Conservation (phyloP, 2,329 filamentous ascomycete species). For the Gnomoniopsis smithogilvyi region DNA sequence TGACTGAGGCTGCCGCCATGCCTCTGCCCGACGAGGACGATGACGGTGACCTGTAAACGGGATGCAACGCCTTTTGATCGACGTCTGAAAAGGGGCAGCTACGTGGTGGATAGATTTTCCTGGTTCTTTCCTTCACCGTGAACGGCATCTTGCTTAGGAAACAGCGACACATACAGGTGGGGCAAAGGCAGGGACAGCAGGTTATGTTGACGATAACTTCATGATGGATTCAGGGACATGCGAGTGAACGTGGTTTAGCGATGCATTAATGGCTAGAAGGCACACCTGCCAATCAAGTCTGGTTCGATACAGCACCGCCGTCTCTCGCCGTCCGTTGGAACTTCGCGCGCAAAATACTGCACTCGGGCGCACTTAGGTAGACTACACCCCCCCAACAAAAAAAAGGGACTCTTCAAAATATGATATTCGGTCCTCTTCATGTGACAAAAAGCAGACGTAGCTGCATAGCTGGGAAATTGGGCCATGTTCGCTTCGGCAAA, state of each 20-base stretch:
- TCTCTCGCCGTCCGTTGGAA: conserved; percentile 14
- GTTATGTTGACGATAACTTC: conserved; percentile 16
- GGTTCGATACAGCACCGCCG: conserved; percentile 15
- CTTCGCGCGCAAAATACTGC: conserved; percentile 15
- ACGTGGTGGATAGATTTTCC: conserved; percentile 19
- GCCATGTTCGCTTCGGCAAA: not conserved
- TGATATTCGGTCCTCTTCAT: not conserved
- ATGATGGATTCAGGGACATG: conserved; percentile 16
- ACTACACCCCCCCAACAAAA: conserved; percentile 16
- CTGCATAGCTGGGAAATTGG: not conserved
- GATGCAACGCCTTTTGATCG: not conserved
- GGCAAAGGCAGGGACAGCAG: conserved; percentile 7
- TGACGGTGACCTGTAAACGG: conserved; percentile 60
- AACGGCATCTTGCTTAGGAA: conserved; percentile 20
- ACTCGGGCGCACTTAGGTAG: conserved; percentile 19
- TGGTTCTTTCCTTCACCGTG: conserved; percentile 16
- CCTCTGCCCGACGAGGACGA: conserved; percentile 96
- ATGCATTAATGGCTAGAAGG: conserved; percentile 18
- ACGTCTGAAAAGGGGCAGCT: conserved; percentile 2
- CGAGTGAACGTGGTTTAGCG: conserved; percentile 14
- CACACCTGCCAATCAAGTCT: conserved; percentile 8
- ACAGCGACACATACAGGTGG: conserved; percentile 18
- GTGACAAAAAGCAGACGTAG: not conserved
- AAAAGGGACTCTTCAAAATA: conserved; percentile 2
- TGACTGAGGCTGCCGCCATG: conserved; percentile 73